Evolutionary conservation across 192 early-diverging fungal species (phyloP).

Genomic region (Diversispora eburnea): DNA sequence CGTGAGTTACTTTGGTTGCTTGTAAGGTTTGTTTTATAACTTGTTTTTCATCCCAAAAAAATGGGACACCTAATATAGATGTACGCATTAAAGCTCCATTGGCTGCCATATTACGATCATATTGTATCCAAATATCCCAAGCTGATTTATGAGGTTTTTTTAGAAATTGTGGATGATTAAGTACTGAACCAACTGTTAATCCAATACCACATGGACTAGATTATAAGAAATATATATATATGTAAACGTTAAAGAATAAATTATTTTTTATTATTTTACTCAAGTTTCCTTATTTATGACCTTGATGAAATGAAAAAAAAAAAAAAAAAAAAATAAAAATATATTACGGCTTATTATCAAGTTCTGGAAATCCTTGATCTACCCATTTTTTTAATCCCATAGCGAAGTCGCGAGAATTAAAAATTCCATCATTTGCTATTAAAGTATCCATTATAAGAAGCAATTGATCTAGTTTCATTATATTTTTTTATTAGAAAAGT

Average conservation of each 20-base stretch:
- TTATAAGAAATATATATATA: no score
- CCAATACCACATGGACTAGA: constrained; percentile 26
- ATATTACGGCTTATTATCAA: constrained; percentile 50
- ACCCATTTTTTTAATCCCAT: constrained; percentile 49
- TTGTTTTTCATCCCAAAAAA: constrained; percentile 41
- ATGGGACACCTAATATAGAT: constrained; percentile 36
- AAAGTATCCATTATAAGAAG: constrained; percentile 54
- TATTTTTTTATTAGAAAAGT: constrained; percentile 35
- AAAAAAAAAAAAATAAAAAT: constrained; percentile 4
- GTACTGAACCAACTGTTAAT: constrained; percentile 44
- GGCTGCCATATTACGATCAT: constrained; percentile 35
- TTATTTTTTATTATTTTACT: no score
- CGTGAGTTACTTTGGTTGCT: constrained; percentile 44
- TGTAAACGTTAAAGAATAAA: no score
- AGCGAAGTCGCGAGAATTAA: constrained; percentile 52
- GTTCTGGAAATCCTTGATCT: constrained; percentile 46
- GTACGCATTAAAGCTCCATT: constrained; percentile 46
- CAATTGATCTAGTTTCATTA: constrained; percentile 56
- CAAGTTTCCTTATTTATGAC: no score
- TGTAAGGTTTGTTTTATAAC: constrained; percentile 39
- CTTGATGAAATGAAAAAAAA: no score
- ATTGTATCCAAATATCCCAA: constrained; percentile 40
- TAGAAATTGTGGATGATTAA: constrained; percentile 44
- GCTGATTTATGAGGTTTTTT: constrained; percentile 46
- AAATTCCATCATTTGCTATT: constrained; percentile 42